Base-by-base conservation (phyloP, 768 basidiomycete species). In the Pisolithus tinctorius region DNA sequence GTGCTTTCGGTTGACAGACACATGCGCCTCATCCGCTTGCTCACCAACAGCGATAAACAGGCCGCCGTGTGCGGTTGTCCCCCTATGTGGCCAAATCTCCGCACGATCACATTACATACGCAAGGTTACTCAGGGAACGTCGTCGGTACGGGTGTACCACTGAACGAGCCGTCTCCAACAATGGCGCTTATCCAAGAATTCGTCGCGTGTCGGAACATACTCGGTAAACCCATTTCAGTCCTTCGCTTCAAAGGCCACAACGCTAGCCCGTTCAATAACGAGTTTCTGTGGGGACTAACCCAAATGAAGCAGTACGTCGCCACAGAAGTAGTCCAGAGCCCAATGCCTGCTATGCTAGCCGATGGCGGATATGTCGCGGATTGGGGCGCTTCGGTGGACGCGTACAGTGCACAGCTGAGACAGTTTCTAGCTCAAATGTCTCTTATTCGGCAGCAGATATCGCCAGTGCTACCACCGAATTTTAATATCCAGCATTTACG, bases 31-130 rank as follows among this genome's bases (percentile, higher is more conserved):
- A 27, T 67, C 0, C 61, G 67, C 44, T 48, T 67, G 49, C 67
- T 67, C 23, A 57, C 67, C 46, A 67, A 67, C 8, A 67, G 67
- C 36, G 67, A 69, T 47, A 67, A 69, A 43, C 66, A 67, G 26
- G 67, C 67, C 14, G 52, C 52, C 9, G 63, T 67, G 47, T 52
- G 58, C 8, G 63, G 59, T 0, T 63, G 60, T 17, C 44, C 58
- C 13, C 63, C 66, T 1, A 63, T 69, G 65, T 67, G 66, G 66
- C 53, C 61, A 0, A 45, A 34, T n/a, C 38, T 67, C 44, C 59
- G 51, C 23, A 59, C 55, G 2, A 46, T 67, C 30, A 69, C 65
- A 36, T 13, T 67, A 0, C 65, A 67, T 27, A 68, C 66, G 10
- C 64, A 66, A 34, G 66, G 60, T 16, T 66, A 66, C 48, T 2